Evolutionary conservation across 768 basidiomycete species (phyloP), one percentile per base, ranked within the genome.

Genomic region (Lentinula edodes): DNA sequence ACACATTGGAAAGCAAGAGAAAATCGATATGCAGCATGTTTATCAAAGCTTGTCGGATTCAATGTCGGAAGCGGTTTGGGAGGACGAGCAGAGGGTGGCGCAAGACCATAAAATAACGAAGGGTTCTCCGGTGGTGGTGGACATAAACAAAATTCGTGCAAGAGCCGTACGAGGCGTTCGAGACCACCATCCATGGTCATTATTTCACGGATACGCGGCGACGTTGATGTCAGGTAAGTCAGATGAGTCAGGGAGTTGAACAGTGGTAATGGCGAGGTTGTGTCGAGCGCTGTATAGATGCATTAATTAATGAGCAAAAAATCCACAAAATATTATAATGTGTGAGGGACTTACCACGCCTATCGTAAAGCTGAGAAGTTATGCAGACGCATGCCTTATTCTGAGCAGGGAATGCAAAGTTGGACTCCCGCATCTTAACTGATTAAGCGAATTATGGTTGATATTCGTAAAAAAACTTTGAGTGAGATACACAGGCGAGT

Each of bases 141-240:
- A 64, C 82, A 86, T 23, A 92, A 74, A 72, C 93, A 94, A 67
- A 92, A 93, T 64, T 95, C 91, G 68, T 90, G 90, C 9, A 96
- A 80, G 64, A 99, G 93, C 61, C 91, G 85, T 13, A 98, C 91
- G 35, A 99, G 88, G 13, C 96, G 89, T 71, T 99, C 97, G 16
- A 99, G 86, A 1, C 97, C 97, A 52, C 97, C 97, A 69, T 98
- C 96, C 83, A 91, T 88, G 34, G 95, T 96, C 84, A 99, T 91
- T 67, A 97, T 98, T 76, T 99, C 97, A 62, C 96, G 89, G 75
- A 99, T 98, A 59, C 95, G 87, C 1, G 97, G 95, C 0, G 95
- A 97, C 6, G 97, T 98, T 0, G 93, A 94, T 7, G 96, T 98
- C 65, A 99, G 89, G 75, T 97, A 95, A 54, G 91, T 91, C 60